These are phyloP conservation scores for Fusarium kyushuense DNA, from an alignment of 2,329 filamentous ascomycete genomes.

Conservation along the genomic window DNA sequence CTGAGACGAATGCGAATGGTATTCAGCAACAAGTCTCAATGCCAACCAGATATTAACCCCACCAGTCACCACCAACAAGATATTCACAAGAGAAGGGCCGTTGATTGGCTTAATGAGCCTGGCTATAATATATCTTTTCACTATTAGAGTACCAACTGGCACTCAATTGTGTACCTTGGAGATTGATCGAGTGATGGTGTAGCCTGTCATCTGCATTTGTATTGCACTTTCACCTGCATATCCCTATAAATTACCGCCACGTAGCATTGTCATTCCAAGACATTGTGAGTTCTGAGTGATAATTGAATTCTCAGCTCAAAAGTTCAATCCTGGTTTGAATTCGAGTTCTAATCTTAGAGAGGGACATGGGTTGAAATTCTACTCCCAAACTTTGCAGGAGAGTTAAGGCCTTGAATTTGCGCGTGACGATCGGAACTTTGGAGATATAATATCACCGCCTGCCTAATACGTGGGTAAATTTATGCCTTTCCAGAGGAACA, in stretches of 20 bases:
- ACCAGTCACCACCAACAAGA: not conserved
- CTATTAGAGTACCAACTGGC: not conserved
- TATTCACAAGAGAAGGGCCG: no score
- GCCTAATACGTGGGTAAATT: not conserved
- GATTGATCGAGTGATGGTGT: not conserved
- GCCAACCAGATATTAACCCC: no score
- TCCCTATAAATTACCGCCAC: slow-evolving; percentile 5
- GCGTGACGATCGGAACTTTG: not conserved
- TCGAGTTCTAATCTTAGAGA: not conserved
- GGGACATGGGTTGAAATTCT: not conserved
- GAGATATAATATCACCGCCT: not conserved
- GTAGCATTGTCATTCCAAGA: not conserved
- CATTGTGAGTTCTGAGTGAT: not conserved
- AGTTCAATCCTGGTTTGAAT: not conserved
- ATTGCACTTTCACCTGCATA: slow-evolving; percentile 12
- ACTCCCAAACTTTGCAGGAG: not conserved
- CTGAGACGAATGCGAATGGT: not conserved
- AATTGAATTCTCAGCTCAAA: not conserved
- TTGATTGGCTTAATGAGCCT: not conserved
- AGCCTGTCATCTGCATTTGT: not conserved
- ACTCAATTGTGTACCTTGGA: not conserved
- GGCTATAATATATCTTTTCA: not conserved
- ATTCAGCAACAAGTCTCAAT: not conserved
- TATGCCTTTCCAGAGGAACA: no score
- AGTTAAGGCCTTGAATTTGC: not conserved